A percentile compares a stretch with the other conserved stretches of the same genome.
These are phyloP conservation scores for Saraca asoca DNA, from an alignment of 331 rosid genomes.

Conservation along the genomic window DNA sequence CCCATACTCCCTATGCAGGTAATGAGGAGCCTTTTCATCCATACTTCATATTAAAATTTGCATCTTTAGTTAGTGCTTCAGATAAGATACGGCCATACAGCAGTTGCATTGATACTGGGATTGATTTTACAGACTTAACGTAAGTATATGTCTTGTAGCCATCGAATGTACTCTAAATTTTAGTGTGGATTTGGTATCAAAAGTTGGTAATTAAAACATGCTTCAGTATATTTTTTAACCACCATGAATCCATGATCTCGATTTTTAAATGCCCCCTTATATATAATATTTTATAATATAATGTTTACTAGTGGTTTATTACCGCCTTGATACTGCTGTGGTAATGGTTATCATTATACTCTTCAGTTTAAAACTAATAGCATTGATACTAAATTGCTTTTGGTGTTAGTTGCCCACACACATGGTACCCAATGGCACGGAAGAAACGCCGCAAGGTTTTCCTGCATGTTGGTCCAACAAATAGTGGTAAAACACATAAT, in stretches of 20 bases:
- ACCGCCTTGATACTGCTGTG: background rate
- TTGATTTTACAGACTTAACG: conserved; percentile 85
- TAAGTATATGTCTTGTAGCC: conserved; percentile 46
- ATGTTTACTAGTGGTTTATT: too few species aligned
- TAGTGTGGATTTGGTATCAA: conserved; percentile 19
- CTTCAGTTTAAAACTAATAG: conserved; percentile 17
- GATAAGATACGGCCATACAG: conserved; percentile 53
- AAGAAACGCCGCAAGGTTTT: conserved; percentile 71
- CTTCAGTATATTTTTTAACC: background rate
- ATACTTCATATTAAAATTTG: conserved; percentile 41
- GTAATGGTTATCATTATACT: conserved; percentile 19
- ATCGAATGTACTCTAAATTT: conserved; percentile 26
- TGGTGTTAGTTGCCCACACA: conserved; percentile 72
- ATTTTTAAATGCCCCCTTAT: too few species aligned
- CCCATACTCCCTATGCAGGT: conserved; percentile 45
- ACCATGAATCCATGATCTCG: too few species aligned
- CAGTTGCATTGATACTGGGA: conserved; percentile 41
- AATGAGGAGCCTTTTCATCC: conserved; percentile 27
- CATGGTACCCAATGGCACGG: conserved; percentile 93
- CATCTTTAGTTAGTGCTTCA: conserved; percentile 38
- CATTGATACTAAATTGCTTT: conserved; percentile 21
- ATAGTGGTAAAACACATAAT: conserved; percentile 90
- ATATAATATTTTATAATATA: too few species aligned
- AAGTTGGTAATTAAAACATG: background rate
- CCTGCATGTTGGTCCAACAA: conserved; percentile 96